Evolutionary conservation across 1,284 basidiomycete species (phyloP).

Genomic region (Puccinia hordei): DNA sequence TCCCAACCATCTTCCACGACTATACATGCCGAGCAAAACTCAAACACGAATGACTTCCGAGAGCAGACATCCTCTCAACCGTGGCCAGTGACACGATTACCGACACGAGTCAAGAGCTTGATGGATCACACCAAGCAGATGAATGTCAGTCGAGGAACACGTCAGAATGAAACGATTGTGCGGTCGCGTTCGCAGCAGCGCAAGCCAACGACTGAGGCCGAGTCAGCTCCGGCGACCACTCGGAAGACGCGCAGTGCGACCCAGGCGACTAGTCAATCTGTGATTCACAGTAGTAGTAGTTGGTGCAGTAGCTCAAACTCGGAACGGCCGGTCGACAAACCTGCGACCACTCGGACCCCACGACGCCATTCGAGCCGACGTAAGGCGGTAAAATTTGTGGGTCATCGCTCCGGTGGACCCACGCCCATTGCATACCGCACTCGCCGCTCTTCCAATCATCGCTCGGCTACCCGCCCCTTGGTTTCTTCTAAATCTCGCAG

Average conservation of each 20-base stretch:
- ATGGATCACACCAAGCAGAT: background rate
- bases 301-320: conserved; percentile 27
- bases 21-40: background rate
- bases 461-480: background rate
- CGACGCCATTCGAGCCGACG: background rate
- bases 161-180: background rate
- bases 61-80: background rate
- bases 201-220: background rate
- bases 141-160: background rate
- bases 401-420: background rate
- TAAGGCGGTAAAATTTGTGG: conserved; percentile 9
- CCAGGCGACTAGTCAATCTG: background rate
- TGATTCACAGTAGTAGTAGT: conserved; percentile 19
- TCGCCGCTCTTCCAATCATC: conserved; percentile 16
- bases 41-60: background rate
- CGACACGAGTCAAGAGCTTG: conserved; percentile 35
- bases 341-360: background rate
- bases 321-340: background rate
- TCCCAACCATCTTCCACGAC: background rate
- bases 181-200: conserved; percentile 12
- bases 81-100: background rate
- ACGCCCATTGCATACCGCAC: conserved; percentile 39
- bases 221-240: background rate
- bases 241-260: conserved; percentile 21
- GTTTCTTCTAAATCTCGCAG: conserved; percentile 13